These are phyloP conservation scores for Sclerotinia sclerotiorum DNA, from an alignment of 2,329 filamentous ascomycete species.

Conservation along the genomic window DNA sequence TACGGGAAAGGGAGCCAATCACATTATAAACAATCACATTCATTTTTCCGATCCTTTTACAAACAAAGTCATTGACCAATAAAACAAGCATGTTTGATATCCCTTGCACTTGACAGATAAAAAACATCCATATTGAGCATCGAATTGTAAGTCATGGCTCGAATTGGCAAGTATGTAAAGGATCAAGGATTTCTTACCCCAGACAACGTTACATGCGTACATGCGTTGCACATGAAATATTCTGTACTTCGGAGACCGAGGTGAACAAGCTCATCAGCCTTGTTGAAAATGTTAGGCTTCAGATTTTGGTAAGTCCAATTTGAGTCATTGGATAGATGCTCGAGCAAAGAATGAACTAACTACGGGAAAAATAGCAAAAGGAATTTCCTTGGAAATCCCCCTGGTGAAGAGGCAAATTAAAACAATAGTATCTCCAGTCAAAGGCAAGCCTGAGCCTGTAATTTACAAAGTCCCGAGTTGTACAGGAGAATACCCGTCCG, in stretches of 20 bases:
- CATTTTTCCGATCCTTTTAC: neutral
- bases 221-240: slow-evolving; percentile 4
- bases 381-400: neutral
- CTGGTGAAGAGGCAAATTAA: neutral
- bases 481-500: neutral
- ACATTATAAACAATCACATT: neutral
- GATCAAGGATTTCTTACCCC: neutral
- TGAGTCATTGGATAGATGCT: neutral
- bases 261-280: neutral
- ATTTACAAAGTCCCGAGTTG: neutral
- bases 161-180: neutral
- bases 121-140: neutral
- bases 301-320: neutral
- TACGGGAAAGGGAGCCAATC: neutral
- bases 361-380: neutral
- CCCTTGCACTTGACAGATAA: neutral
- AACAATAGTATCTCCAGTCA: neutral
- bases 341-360: too few species aligned
- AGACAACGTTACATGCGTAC: neutral
- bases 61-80: slow-evolving; percentile 2
- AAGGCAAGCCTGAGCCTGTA: neutral
- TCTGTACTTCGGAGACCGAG: neutral
- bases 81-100: neutral
- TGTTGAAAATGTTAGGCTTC: neutral
- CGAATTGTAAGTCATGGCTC: neutral